Percentiles rank a stretch among this genome's conserved stretches.
Conservation (phyloP, 768 basidiomycete genomes). For the Leucosporidium yakuticum region DNA sequence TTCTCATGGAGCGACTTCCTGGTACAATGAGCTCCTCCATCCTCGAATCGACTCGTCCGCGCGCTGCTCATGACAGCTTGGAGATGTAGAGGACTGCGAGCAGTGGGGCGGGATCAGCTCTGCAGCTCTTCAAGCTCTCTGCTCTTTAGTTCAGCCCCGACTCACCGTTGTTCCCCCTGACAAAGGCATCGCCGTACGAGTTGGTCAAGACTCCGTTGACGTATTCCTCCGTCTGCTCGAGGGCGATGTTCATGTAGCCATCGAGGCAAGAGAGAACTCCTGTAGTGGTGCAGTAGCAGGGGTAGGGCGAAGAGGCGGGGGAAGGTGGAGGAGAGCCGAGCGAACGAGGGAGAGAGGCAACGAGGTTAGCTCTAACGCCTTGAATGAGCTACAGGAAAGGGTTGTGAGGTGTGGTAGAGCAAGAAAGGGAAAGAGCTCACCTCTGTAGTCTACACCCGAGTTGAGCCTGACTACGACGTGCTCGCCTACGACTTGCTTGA, state of each 20-base stretch:
- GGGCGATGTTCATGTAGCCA: slow-evolving; percentile 98
- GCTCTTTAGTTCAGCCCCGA: background rate
- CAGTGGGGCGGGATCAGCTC: slow-evolving; percentile 12
- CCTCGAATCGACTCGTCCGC: no score
- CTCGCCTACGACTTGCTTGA: slow-evolving; percentile 82
- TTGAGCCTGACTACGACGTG: slow-evolving; percentile 84
- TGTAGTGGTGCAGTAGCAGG: background rate
- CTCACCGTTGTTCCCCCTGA: slow-evolving; percentile 85
- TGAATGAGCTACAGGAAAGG: background rate
- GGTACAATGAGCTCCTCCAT: no score
- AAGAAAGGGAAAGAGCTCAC: slow-evolving; percentile 47
- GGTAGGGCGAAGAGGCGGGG: no score
- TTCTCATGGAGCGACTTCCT: no score
- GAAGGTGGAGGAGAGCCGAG: background rate
- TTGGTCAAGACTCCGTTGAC: slow-evolving; percentile 78
- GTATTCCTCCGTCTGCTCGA: slow-evolving; percentile 95
- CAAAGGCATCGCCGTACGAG: slow-evolving; percentile 87
- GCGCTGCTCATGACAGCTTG: slow-evolving; percentile 42
- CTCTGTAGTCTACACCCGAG: slow-evolving; percentile 87
- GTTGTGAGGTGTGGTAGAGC: background rate
- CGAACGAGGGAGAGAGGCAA: background rate
- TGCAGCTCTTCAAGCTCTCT: background rate
- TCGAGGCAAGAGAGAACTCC: slow-evolving; percentile 91
- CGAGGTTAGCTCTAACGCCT: background rate
- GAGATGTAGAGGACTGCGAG: slow-evolving; percentile 71